Conservation (phyloP, 345 rosid species). For the Gossypium bickii region DNA sequence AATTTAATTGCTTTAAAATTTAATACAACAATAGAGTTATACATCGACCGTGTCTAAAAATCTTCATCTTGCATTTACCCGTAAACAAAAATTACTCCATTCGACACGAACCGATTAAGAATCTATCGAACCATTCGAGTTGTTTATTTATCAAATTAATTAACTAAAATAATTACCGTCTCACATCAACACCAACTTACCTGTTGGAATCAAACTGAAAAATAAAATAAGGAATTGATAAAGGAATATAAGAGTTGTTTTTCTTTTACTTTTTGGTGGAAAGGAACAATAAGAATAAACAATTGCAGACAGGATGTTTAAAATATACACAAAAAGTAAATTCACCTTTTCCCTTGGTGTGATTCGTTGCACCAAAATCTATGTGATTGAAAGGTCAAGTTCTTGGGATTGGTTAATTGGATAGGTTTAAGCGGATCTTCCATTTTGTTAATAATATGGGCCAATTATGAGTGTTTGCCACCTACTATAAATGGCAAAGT, state of each 20-base stretch:
- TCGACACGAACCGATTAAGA: too few relatives aligned
- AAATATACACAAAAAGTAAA: neutral
- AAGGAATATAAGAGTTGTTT: neutral
- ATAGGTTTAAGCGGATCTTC: neutral
- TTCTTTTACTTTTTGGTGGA: too few relatives aligned
- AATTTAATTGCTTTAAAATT: too few relatives aligned
- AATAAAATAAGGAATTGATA: neutral
- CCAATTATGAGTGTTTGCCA: neutral
- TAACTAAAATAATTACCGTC: neutral
- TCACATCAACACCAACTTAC: neutral
- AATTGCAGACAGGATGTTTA: neutral
- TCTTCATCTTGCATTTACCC: too few relatives aligned
- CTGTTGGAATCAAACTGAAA: neutral
- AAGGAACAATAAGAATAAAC: neutral
- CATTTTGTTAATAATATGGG: neutral
- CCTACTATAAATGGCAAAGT: neutral
- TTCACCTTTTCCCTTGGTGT: neutral
- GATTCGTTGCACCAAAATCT: constrained; percentile 1
- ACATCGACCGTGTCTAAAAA: too few relatives aligned
- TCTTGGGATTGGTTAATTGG: neutral
- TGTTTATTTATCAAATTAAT: neutral
- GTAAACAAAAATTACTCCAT: too few relatives aligned
- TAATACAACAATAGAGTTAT: too few relatives aligned
- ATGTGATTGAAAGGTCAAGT: neutral
- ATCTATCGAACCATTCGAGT: too few relatives aligned